Percentiles rank a stretch among this genome's conserved stretches.
Evolutionary conservation across 345 rosid species (phyloP).

Genomic region (Leavenworthia alabamica): DNA sequence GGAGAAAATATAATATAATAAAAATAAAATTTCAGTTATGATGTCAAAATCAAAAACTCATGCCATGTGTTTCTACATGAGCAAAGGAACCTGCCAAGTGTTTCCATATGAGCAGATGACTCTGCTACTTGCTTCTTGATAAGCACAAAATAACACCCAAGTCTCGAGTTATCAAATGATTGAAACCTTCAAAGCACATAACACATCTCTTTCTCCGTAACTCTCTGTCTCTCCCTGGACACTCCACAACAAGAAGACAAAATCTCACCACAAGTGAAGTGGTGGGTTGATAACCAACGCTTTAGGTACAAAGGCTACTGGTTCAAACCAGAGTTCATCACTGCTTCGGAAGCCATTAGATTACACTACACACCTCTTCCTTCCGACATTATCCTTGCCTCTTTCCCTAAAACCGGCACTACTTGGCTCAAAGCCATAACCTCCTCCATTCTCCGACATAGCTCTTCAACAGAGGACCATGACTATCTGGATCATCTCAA

Average conservation of each 20-base stretch:
- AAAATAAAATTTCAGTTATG: too few species aligned
- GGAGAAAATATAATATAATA: too few species aligned
- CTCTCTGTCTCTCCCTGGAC: slow-evolving; percentile 1
- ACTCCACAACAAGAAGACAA: slow-evolving; percentile 12
- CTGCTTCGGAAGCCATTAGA: slow-evolving; percentile 23
- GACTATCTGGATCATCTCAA: slow-evolving; percentile 2
- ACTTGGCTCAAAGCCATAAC: slow-evolving; percentile 32
- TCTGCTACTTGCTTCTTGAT: not conserved
- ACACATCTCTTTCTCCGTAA: not conserved
- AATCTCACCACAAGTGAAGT: slow-evolving; percentile 13
- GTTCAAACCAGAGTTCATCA: slow-evolving; percentile 28
- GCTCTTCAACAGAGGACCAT: not conserved
- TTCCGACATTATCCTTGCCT: slow-evolving; percentile 27
- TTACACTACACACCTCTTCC: slow-evolving; percentile 27
- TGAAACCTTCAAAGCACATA: not conserved
- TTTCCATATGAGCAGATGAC: not conserved
- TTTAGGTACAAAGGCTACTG: slow-evolving; percentile 19
- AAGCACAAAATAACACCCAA: not conserved
- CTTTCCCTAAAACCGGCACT: slow-evolving; percentile 32
- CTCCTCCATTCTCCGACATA: slow-evolving; percentile 20
- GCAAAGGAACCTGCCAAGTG: not conserved
- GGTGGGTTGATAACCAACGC: slow-evolving; percentile 25
- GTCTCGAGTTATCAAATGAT: not conserved
- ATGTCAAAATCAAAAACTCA: not conserved
- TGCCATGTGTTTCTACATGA: not conserved